Conservation (phyloP, 257 asterid genomes). For the Craterostigma plantagineum region DNA sequence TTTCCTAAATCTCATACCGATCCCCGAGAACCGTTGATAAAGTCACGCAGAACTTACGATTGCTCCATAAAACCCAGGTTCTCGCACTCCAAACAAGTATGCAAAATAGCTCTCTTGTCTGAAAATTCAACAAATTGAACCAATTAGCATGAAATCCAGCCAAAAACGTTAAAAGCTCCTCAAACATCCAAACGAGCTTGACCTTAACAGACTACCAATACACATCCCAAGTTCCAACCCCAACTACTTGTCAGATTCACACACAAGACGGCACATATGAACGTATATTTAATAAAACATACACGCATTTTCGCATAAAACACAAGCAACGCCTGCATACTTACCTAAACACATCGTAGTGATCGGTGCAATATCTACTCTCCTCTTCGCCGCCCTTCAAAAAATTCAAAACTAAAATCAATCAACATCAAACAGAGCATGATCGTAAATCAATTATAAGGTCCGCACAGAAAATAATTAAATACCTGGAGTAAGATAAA, state of each 20-base stretch:
- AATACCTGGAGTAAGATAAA: conserved; percentile 52
- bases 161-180: not conserved
- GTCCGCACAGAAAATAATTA: conserved; percentile 1
- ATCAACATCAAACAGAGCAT: not conserved
- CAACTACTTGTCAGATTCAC: too few relatives aligned
- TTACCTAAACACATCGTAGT: conserved; percentile 67
- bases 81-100: conserved; percentile 90
- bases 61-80: conserved; percentile 94
- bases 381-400: conserved; percentile 91
- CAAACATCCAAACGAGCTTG: too few relatives aligned
- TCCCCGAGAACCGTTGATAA: too few relatives aligned
- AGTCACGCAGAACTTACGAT: conserved; percentile 38
- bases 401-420: conserved; percentile 6
- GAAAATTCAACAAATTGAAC: conserved; percentile 11
- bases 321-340: not conserved
- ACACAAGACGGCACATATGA: too few relatives aligned
- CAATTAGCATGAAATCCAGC: conserved; percentile 5
- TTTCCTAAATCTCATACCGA: too few relatives aligned
- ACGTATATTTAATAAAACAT: too few relatives aligned
- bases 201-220: too few relatives aligned
- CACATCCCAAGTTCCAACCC: too few relatives aligned
- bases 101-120: conserved; percentile 98
- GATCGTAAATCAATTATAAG: conserved; percentile 1
- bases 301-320: not conserved
- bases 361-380: conserved; percentile 80